Conservation (phyloP, 1,284 basidiomycete species). For the Polyporus tsugae region DNA sequence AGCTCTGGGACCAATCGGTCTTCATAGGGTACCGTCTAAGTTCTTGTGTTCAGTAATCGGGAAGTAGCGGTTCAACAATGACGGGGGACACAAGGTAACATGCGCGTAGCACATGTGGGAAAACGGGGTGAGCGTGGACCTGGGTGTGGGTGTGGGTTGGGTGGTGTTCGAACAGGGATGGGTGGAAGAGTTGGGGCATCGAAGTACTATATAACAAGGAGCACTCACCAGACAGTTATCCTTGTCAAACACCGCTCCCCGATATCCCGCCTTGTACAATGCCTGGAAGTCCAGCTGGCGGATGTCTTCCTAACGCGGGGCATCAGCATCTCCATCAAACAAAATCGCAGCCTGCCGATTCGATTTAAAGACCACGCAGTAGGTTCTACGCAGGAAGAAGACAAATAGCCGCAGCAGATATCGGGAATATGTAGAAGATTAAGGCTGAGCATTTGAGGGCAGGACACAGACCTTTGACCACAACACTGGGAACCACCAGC, state of each 20-base stretch:
- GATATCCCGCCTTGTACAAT: constrained; percentile 80
- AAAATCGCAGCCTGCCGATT: not conserved
- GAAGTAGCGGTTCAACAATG: not conserved
- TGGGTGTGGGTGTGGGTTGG: not conserved
- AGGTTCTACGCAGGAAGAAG: not conserved
- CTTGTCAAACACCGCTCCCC: constrained; percentile 94
- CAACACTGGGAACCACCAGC: constrained; percentile 75
- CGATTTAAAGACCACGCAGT: not conserved
- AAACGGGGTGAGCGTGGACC: not conserved
- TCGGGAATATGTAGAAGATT: not conserved
- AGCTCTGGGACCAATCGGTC: constrained; percentile 81
- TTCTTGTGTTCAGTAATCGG: not conserved
- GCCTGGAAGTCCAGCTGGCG: constrained; percentile 88
- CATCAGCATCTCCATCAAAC: constrained; percentile 10
- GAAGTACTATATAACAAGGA: not conserved
- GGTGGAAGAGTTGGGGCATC: not conserved
- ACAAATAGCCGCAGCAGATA: not conserved
- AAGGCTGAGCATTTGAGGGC: not conserved
- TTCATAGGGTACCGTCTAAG: constrained; percentile 77
- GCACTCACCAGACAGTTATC: constrained; percentile 91
- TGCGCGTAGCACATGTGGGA: not conserved
- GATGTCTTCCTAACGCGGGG: constrained; percentile 71
- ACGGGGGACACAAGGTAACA: not conserved
- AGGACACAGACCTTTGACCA: constrained; percentile 69
- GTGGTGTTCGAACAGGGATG: not conserved